Base-by-base conservation (phyloP, 2,329 filamentous ascomycete species). In the Diaporthe longicolla region DNA sequence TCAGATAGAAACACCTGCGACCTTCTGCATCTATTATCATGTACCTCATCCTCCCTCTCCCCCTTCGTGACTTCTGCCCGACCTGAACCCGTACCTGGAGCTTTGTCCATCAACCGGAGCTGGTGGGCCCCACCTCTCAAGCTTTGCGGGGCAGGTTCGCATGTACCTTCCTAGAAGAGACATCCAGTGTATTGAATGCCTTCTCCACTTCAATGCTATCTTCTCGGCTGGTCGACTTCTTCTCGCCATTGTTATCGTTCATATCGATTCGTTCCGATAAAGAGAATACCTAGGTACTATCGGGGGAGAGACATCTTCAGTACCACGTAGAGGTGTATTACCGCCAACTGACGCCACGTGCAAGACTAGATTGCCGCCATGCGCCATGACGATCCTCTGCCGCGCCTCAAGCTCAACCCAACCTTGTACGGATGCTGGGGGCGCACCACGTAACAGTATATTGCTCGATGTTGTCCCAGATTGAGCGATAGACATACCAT, bases 151-250 rank as follows among this genome's bases (percentile, higher is more conserved):
- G 69, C 69, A 5, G 3, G 21, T 66, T 29, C 55, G 69, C 69
- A 37, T 71, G 69, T 63, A 71, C 69, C 69, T 71, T 71, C 69
- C 69, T 71, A 63, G 29, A 71, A 21, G 29, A 43, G 69, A 71
- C 17, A 17, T 2, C 15, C 4, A 37, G 6, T 26, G 24, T 10
- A 10, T 40, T 48, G 17, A 11, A 9, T 32, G 35, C 13, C 15
- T 29, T 50, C 13, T 48, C 32, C 55, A 40, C 9, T 29, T 35
- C 43, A 48, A 48, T 32, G n/a, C 48, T 48, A 26, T 54, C 24
- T 70, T 24, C 2, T 45, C 48, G 6, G 21, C 21, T 50, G 10
- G 10, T 19, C 37, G 8, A 29, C 52, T 5, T 26, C 35, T 50
- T 26, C 15, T 57, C 24, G 24, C 21, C 15, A 1, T 69, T 37